Conservation (phyloP, 768 basidiomycete genomes). For the Suillus fuscotomentosus region DNA sequence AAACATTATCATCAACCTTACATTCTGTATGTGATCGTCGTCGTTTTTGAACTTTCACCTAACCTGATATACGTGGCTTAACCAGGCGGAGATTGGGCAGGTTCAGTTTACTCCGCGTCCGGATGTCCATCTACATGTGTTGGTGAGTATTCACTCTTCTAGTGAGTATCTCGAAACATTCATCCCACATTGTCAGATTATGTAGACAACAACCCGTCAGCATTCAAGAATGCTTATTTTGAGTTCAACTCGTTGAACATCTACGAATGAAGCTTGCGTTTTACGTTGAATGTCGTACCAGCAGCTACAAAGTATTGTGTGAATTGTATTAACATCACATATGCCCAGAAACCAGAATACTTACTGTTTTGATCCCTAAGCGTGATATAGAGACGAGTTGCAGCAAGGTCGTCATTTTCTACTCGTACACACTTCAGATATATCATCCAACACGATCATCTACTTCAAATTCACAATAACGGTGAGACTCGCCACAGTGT, state of each 20-base stretch:
- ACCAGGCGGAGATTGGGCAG: conserved; percentile 31
- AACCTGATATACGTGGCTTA: neutral
- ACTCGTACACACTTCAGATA: too few species aligned
- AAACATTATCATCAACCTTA: conserved; percentile 62
- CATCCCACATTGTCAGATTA: conserved; percentile 19
- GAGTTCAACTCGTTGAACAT: conserved; percentile 37
- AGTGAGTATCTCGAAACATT: neutral
- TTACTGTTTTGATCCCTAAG: neutral
- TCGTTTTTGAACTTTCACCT: conserved; percentile 10
- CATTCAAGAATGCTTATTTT: conserved; percentile 38
- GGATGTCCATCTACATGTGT: conserved; percentile 27
- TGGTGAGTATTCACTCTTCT: conserved; percentile 15
- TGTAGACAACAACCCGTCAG: conserved; percentile 34
- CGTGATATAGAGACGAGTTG: neutral
- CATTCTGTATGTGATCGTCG: conserved; percentile 21
- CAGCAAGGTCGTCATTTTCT: neutral
- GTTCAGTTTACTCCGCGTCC: conserved; percentile 18
- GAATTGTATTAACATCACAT: neutral
- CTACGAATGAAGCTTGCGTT: conserved; percentile 24
- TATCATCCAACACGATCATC: neutral
- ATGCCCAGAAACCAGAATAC: neutral
- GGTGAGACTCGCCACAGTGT: neutral
- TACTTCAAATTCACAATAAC: neutral
- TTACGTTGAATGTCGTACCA: neutral
- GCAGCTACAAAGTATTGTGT: neutral